Conservation (phyloP, 1,284 basidiomycete species). For the Ceraceosorus bombacis region DNA sequence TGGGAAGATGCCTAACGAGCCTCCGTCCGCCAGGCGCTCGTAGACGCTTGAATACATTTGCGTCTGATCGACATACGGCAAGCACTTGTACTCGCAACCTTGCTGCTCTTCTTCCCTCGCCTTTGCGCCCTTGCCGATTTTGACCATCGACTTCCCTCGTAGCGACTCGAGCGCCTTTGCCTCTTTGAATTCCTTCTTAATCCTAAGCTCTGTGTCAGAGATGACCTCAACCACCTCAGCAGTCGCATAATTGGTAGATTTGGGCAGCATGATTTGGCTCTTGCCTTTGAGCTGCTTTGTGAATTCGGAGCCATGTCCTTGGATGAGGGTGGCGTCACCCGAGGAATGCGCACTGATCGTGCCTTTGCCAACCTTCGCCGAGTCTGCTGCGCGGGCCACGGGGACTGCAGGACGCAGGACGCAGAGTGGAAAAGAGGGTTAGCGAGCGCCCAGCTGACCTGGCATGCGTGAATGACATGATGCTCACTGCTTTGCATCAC, state of each 20-base stretch:
- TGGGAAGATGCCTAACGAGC: slow-evolving; percentile 57
- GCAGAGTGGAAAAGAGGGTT: neutral
- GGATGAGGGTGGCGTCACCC: slow-evolving; percentile 57
- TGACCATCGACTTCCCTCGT: slow-evolving; percentile 20
- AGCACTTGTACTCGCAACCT: slow-evolving; percentile 39
- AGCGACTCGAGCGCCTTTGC: slow-evolving; percentile 43
- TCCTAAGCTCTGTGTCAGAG: slow-evolving; percentile 68
- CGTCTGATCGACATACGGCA: slow-evolving; percentile 67
- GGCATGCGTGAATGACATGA: neutral
- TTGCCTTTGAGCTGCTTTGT: slow-evolving; percentile 65
- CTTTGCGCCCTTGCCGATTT: neutral
- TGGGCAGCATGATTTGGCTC: slow-evolving; percentile 83
- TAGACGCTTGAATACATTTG: slow-evolving; percentile 95
- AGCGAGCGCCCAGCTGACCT: neutral
- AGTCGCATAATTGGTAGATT: slow-evolving; percentile 66
- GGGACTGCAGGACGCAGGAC: slow-evolving; percentile 52
- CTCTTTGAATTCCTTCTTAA: slow-evolving; percentile 74
- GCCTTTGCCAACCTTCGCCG: slow-evolving; percentile 71
- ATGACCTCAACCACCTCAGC: slow-evolving; percentile 83
- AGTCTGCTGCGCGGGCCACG: slow-evolving; percentile 84
- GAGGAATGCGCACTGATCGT: slow-evolving; percentile 61
- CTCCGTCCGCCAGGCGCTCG: slow-evolving; percentile 73
- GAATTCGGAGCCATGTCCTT: slow-evolving; percentile 76
- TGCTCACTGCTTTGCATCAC: slow-evolving; percentile 84
- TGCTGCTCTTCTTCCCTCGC: slow-evolving; percentile 4